Evolutionary conservation across 306 rosid genomes (phyloP).

Genomic region (Trifolium pratense): DNA sequence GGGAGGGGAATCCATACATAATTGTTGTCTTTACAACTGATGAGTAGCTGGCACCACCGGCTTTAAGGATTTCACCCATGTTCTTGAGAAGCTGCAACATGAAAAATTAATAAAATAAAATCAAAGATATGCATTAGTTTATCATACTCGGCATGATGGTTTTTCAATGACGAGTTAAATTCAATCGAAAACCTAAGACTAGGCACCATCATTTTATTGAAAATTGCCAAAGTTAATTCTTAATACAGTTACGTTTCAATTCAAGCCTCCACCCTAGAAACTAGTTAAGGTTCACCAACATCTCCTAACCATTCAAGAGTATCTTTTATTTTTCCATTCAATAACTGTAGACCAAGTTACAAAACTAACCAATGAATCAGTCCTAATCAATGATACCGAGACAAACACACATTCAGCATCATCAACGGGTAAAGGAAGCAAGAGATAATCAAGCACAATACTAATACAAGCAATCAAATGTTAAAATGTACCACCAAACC

Average conservation of each 20-base stretch:
- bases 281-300: too few species aligned
- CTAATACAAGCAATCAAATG: neutral
- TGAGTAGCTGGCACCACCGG: slow-evolving; percentile 72
- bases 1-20: slow-evolving; percentile 50
- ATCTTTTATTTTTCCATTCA: neutral
- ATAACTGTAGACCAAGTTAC: neutral
- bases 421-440: neutral
- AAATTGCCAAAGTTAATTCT: neutral
- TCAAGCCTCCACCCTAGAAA: too few species aligned
- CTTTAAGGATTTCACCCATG: slow-evolving; percentile 90
- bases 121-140: too few species aligned
- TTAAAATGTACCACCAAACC: slow-evolving; percentile 1
- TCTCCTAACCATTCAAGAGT: too few species aligned
- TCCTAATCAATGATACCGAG: neutral
- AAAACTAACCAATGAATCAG: neutral
- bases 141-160: too few species aligned
- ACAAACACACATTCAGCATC: neutral
- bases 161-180: neutral
- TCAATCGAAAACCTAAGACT: neutral
- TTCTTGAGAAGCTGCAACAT: slow-evolving; percentile 72
- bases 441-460: neutral
- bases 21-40: slow-evolving; percentile 97
- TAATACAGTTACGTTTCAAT: neutral
- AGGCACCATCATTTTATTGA: neutral
- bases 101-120: slow-evolving; percentile 6